Evolutionary conservation across 441 rosid genomes (phyloP).

Genomic region (Erodium moschatum): DNA sequence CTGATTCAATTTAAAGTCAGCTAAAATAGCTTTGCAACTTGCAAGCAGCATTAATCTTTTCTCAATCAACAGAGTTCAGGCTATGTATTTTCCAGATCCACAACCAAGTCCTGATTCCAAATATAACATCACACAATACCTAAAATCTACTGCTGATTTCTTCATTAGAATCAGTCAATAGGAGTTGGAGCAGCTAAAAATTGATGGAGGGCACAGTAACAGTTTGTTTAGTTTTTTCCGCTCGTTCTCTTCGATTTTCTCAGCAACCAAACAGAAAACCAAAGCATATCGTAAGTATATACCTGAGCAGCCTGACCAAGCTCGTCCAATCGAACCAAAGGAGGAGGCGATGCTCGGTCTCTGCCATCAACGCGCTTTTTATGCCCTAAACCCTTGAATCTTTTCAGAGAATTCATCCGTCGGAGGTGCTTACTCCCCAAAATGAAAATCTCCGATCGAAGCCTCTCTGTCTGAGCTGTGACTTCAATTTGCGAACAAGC

Average conservation of each 20-base stretch:
- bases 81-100: neutral
- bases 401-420: slow-evolving; percentile 39
- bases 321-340: slow-evolving; percentile 35
- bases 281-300: neutral
- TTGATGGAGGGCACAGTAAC: too few species aligned
- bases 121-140: neutral
- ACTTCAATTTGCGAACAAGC: neutral
- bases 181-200: neutral
- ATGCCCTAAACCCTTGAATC: slow-evolving; percentile 48
- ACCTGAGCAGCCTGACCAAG: slow-evolving; percentile 72
- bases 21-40: neutral
- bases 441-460: neutral
- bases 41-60: neutral
- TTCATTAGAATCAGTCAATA: neutral
- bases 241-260: neutral
- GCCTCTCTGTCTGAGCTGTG: neutral
- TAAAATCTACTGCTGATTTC: neutral
- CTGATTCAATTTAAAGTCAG: neutral
- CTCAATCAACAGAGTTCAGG: neutral
- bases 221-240: too few species aligned
- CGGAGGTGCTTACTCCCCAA: neutral
- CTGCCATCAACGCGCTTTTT: slow-evolving; percentile 40
- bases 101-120: too few species aligned
- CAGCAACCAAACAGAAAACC: neutral
- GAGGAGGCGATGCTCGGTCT: slow-evolving; percentile 25